Base-by-base conservation (phyloP, 2,329 filamentous ascomycete species). In the Bipolaris sorokiniana region DNA sequence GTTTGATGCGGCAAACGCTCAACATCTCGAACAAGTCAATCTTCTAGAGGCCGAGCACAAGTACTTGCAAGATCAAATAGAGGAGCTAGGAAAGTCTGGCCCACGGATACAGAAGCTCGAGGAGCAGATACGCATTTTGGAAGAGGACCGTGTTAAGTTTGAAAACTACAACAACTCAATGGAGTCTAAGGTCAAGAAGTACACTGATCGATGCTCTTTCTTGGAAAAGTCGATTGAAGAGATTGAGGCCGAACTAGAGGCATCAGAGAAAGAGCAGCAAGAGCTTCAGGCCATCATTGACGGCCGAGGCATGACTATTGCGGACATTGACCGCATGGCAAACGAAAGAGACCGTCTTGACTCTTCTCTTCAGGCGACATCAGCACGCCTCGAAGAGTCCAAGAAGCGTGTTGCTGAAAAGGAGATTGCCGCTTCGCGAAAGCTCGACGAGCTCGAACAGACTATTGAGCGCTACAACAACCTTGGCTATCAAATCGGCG, bases 291-390 rank as follows among this genome's bases (percentile, higher is more conserved):
- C 89, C 57, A 88, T 90, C 28, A 92, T 99, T 26, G 95, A 98
- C 76, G 88, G 90, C 66, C 92, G 96, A 73, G 95, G 95, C 2
- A 93, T 99, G 74, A 96, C 92, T 70, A 96, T 97, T 79, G 90
- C 95, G 79, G 95, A 99, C 84, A 98, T 99, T 73, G 95, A 99
- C 83, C 92, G 95, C 76, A 97, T 99, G 94, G 97, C 92, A 67
- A 89, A 91, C 34, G 95, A 99, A 76, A 88, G 93, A 51, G 95
- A 99, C 71, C 88, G 95, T 45, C 84, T 99, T n/a, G 91, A 96
- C 64, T 93, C 90, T 68, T 90, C 89, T 40, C 89, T 97, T 42
- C 92, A 97, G 67, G 85, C 88, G 2, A 90, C 91, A 0, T 83
- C 86, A 5, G 83, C 86, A 52, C 85, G 91, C 50, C 82, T 97